Evolutionary conservation across 192 early-diverging fungal genomes (phyloP).

Genomic region (Phycomyces nitens): DNA sequence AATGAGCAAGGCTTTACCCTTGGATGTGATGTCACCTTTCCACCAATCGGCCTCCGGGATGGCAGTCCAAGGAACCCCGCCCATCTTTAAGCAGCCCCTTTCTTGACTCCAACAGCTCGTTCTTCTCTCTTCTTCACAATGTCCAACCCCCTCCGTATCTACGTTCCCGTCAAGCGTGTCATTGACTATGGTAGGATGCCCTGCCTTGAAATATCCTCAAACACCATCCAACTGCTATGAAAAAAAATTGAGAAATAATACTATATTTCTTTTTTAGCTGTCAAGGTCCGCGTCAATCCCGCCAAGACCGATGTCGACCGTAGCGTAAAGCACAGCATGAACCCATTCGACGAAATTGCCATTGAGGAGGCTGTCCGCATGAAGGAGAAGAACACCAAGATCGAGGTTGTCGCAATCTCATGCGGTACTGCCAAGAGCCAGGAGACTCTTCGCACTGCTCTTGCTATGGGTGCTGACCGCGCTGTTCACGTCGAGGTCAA

Average conservation of each 20-base stretch:
- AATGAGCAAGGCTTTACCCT: too few species aligned
- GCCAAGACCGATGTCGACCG: conserved; percentile 88
- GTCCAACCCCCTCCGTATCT: conserved; percentile 60
- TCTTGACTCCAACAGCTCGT: too few species aligned
- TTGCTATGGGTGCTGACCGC: conserved; percentile 97
- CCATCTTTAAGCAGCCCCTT: too few species aligned
- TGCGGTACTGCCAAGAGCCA: conserved; percentile 85
- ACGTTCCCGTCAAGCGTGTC: conserved; percentile 94
- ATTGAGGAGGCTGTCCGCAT: conserved; percentile 92
- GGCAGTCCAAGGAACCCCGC: too few species aligned
- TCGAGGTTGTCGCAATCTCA: conserved; percentile 85
- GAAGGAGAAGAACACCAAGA: conserved; percentile 70
- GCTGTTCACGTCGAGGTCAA: conserved; percentile 89
- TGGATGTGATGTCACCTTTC: too few species aligned
- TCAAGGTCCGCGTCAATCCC: conserved; percentile 95
- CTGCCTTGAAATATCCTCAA: neutral
- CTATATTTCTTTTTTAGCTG: conserved; percentile 41
- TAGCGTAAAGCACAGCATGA: conserved; percentile 97
- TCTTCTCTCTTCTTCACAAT: conserved; percentile 12
- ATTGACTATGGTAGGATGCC: conserved; percentile 75
- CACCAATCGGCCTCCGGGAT: too few species aligned
- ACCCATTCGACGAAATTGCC: conserved; percentile 99
- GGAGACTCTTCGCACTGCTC: conserved; percentile 91
- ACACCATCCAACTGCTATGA: neutral
- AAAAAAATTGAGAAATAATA: neutral